A percentile compares a stretch with the other conserved stretches of the same genome.
These are phyloP conservation scores for Omphalotus guepiniiformis DNA, from an alignment of 768 basidiomycete species.

Conservation along the genomic window DNA sequence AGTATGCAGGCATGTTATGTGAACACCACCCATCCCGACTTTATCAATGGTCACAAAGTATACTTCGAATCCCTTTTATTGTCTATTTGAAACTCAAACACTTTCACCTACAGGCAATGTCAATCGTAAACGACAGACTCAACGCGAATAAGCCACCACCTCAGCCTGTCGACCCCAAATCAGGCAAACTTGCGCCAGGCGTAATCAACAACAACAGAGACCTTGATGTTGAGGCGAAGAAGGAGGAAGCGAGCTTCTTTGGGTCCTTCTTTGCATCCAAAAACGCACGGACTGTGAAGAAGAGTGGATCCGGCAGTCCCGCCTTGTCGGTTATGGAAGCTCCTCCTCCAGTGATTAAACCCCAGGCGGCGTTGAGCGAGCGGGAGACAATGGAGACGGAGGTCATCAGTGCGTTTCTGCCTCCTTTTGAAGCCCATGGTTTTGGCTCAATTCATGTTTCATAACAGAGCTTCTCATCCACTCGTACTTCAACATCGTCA, in stretches of 20 bases:
- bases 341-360: constrained; percentile 85
- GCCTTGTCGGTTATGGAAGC: constrained; percentile 46
- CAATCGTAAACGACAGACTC: constrained; percentile 78
- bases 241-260: constrained; percentile 91
- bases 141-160: constrained; percentile 75
- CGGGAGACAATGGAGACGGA: constrained; percentile 98
- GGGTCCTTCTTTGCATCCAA: constrained; percentile 82
- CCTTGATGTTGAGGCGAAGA: constrained; percentile 84
- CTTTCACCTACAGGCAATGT: constrained; percentile 68
- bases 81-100: not conserved
- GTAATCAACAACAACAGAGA: constrained; percentile 91
- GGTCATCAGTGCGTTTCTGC: constrained; percentile 82
- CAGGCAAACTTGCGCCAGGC: constrained; percentile 52
- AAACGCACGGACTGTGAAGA: constrained; percentile 53
- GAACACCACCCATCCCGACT: constrained; percentile 99
- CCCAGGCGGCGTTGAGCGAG: constrained; percentile 87
- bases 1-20: constrained; percentile 99
- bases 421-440: constrained; percentile 1
- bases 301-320: constrained; percentile 37
- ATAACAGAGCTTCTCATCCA: constrained; percentile 84
- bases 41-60: constrained; percentile 91
- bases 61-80: constrained; percentile 8
- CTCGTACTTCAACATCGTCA: constrained; percentile 97
- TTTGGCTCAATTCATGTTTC: not conserved
- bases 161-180: constrained; percentile 62